Conservation (phyloP, 2,329 filamentous ascomycete genomes). For the Pseudogymnoascus sp. region DNA sequence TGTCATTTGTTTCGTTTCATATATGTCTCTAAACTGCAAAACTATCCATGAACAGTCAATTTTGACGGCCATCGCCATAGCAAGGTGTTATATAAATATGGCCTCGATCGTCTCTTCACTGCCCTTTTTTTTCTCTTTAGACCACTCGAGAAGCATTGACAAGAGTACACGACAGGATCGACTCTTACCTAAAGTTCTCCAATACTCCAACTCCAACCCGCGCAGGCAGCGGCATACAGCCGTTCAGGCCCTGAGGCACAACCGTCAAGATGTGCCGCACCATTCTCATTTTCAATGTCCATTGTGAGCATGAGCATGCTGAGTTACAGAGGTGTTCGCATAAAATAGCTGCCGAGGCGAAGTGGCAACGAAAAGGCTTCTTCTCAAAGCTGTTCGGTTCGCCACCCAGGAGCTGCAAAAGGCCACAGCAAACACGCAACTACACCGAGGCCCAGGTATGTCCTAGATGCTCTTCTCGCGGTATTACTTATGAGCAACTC, state of each 20-base stretch:
- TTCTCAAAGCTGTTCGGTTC: not conserved
- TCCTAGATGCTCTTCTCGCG: not conserved
- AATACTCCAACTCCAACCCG: not conserved
- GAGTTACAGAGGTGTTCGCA: not conserved
- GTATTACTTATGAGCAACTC: not conserved
- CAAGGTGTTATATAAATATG: not conserved
- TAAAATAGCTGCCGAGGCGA: not conserved
- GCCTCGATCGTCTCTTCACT: not conserved
- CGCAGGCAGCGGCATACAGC: not conserved
- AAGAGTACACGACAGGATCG: not conserved
- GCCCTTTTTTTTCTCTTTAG: no score
- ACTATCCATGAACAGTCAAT: not conserved
- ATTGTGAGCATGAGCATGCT: not conserved
- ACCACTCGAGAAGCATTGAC: not conserved
- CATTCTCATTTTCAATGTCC: not conserved
- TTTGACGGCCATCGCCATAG: not conserved
- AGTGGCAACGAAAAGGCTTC: not conserved
- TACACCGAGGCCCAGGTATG: not conserved
- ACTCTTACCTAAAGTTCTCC: not conserved
- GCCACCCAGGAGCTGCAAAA: not conserved
- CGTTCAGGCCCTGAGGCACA: not conserved
- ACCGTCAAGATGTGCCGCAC: not conserved
- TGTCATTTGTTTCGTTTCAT: not conserved
- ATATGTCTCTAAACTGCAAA: not conserved
- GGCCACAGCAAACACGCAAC: not conserved